phyloP scores from a whole-genome alignment of 2,329 filamentous ascomycete species.

The Colletotrichum sp. region DNA sequence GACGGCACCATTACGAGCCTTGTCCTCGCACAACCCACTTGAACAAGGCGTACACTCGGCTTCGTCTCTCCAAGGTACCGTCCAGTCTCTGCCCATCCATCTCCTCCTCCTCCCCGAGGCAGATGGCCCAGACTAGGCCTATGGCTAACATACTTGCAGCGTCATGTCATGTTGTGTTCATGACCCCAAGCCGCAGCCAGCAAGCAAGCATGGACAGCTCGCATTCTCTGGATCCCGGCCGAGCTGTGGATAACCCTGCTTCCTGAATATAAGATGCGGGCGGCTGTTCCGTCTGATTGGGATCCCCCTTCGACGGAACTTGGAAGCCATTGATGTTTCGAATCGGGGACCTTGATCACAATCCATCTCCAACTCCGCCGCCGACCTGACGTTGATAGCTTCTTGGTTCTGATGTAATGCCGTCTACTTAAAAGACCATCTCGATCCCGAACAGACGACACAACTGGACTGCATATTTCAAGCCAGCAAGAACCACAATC shows the following conservation, averaged over 20 bases:
- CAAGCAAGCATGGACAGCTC: not conserved
- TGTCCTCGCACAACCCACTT: slow-evolving; percentile 6
- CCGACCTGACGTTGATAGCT: slow-evolving; percentile 11
- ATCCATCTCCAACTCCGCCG: not conserved
- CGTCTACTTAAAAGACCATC: not conserved
- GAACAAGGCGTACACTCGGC: not conserved
- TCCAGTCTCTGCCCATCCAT: not conserved
- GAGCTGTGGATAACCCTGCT: not conserved
- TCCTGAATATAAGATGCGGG: not conserved
- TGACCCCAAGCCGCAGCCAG: not conserved
- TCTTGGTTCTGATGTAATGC: not conserved
- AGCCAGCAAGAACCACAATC: not conserved
- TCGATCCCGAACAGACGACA: not conserved
- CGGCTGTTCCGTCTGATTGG: not conserved
- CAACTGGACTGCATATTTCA: not conserved
- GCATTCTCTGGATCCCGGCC: slow-evolving; percentile 2
- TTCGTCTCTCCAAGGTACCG: slow-evolving; percentile 1
- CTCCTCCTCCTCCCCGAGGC: not conserved
- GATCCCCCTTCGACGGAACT: not conserved
- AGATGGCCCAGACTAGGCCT: slow-evolving; percentile 11
- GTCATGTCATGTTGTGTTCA: slow-evolving; percentile 14
- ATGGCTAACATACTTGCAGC: not conserved
- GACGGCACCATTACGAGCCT: slow-evolving; percentile 14
- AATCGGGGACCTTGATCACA: slow-evolving; percentile 11
- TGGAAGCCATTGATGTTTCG: not conserved